Base-by-base conservation (phyloP, 129 eudicot genomes). In the Artemisia argyi region DNA sequence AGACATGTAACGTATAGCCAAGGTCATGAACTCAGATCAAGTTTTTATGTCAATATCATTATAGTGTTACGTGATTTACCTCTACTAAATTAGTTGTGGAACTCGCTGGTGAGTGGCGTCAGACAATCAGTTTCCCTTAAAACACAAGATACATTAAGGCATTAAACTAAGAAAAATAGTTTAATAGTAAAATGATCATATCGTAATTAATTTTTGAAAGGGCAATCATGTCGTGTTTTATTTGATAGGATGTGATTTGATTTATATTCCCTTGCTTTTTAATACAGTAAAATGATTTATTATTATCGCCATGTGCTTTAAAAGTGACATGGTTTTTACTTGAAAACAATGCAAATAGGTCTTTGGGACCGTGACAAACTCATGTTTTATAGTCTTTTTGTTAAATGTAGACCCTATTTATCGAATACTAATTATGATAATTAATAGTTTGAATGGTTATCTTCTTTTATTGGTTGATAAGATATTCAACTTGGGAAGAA, bases 391-490 rank as follows among this genome's bases (percentile, higher is more conserved):
- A 61, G 51, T 47, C 14, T 30, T 54, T 11, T 54, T 30, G 64
- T 30, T 32, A 44, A 7, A 30, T 49, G 3, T 24, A 17, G 22
- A 61, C 20, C 32, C 10, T 18, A 68, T 24, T 46, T 69, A 16
- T 16, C 15, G 5, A 28, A 49, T 17, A 62, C 35, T 17, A 11
- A 18, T 20, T 24, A 17, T 44, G 5, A 62, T 62, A 65, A 15
- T 44, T 10, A 69, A 53, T 11, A 1, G 3, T 17, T 15, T 53
- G 32, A 28, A 28, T 28, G 32, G 32, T 28, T 28, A 28, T 28
- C 32, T 2, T 52, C 30, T 54, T 69, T 10, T 54, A 35, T 11
- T 62, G 51, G 54, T 62, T 62, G 53, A 73, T 62, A 65, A 7
- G 5, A 16, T 30, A 42, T 42, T 28, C 32, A 42, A 66, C 17